phyloP scores from a whole-genome alignment of 2,329 filamentous ascomycete genomes.

The Exophiala aquamarina region DNA sequence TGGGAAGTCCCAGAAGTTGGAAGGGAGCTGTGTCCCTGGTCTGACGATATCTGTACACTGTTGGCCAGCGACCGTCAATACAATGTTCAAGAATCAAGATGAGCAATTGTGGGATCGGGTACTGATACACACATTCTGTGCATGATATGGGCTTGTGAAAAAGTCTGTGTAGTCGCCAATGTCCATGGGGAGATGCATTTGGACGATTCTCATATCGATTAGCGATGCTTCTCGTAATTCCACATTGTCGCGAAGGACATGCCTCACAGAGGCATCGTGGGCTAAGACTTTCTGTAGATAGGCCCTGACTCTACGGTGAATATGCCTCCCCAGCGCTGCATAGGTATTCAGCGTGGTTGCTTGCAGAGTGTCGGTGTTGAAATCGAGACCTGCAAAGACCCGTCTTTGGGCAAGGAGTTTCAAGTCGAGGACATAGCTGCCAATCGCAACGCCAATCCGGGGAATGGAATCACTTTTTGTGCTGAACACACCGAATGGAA shows the following conservation, averaged over 20 bases:
- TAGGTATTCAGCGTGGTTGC: slow-evolving; percentile 48
- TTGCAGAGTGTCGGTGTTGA: not conserved
- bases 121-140: slow-evolving; percentile 45
- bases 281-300: slow-evolving; percentile 32
- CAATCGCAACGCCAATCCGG: slow-evolving; percentile 13
- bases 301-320: slow-evolving; percentile 41
- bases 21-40: slow-evolving; percentile 54
- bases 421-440: slow-evolving; percentile 9
- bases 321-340: slow-evolving; percentile 43
- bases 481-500: slow-evolving; percentile 13
- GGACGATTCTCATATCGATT: slow-evolving; percentile 39
- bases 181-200: slow-evolving; percentile 55
- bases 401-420: slow-evolving; percentile 1
- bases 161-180: slow-evolving; percentile 61
- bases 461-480: not conserved
- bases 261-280: slow-evolving; percentile 1
- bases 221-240: slow-evolving; percentile 8
- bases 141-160: slow-evolving; percentile 54
- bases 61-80: not conserved
- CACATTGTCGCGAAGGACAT: slow-evolving; percentile 4
- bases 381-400: slow-evolving; percentile 2
- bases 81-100: not conserved
- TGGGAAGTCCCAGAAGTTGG: slow-evolving; percentile 14
- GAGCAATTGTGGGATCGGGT: not conserved
- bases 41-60: slow-evolving; percentile 70